Evolutionary conservation across 192 early-diverging fungal species (phyloP), one percentile per base, ranked within the genome.

Genomic region (Coemansia sp.): DNA sequence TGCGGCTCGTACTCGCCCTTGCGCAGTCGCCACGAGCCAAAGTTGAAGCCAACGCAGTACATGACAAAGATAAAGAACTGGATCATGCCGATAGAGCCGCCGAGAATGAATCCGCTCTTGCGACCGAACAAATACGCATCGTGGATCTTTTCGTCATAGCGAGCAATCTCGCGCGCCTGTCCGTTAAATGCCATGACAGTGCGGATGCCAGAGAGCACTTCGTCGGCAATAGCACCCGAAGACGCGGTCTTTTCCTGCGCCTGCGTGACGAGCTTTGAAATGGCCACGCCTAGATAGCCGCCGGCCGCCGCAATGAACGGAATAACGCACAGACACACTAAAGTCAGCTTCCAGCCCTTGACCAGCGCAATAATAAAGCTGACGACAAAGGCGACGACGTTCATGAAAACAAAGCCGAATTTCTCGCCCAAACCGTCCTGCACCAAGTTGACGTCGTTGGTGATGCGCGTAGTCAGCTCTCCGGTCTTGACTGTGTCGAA

Each of bases 341-440:
- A 77, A 17, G 94, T 88, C 60, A 96, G 76, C 67, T 86, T 85
- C 92, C 93, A 94, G 14, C 91, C 92, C 65, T 88, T 86, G 55
- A 86, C 79, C 57, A 95, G 94, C n/a, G 92, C 92, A 38, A 92
- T 84, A 21, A 91, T 78, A 66, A 94, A 94, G 60, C 89, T 91
- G 32, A 88, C 70, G 61, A 94, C 66, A 63, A 95, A 96, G 2
- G 87, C 85, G 15, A 87, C 85, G 27, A 88, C 45, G 46, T 85
- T 81, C 71, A 86, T 80, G 45, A 94, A 65, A 32, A 90, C 77
- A 41, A 92, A 76, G 50, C 91, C 90, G 25, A 93, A 85, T 68
- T 97, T 97, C 51, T 94, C 93, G 31, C 86, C 86, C 29, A 97
- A 88, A 46, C 92, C 94, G 72, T 95, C 94, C 76, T 96, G 93